Evolutionary conservation across 2,329 filamentous ascomycete genomes (phyloP), one percentile per base, ranked within the genome.

Genomic region (Aspergillus ochraceus): DNA sequence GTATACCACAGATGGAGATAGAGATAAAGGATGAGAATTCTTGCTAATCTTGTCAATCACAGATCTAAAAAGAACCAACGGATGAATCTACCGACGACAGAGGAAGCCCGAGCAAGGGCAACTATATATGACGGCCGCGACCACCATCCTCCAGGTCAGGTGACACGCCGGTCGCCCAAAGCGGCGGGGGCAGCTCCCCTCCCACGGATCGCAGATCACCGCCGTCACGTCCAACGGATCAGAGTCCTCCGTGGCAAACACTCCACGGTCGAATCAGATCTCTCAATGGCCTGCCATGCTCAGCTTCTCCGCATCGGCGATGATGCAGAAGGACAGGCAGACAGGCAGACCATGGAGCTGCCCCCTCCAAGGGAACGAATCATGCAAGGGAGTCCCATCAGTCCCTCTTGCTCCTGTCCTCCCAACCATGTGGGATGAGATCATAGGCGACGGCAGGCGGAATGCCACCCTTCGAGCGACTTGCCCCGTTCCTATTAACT

Each of bases 401-500:
- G 26, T 29, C 8, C 26, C 26, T 29, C 26, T 29, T 20, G 32
- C 11, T 36, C 32, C 24, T 26, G 12, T 52, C 32, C 19, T 56
- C 53, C 52, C 36, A 29, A 56, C 58, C 61, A 63, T 61, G 59
- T 59, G 54, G 50, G 24, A 61, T 63, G 61, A 63, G 46, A 49
- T 63, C 61, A 61, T 63, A 24, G 45, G 45, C 19, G 22, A 26
- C 17, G 50, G 42, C 45, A 19, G 19, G 36, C 17, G 45, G 42
- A 51, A 47, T 46, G 39, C 14, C 52, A 30, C 14, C n/a, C 30
- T 30, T 53, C 14, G 8, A 12, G 32, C 11, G 32, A 9, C 26
- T 9, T 36, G 12, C 11, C 17, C 42, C 19, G 42, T 46, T 46
- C 42, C 42, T 46, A 14, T 14, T n/a, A 42, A 42, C 14, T 42